Conservation (phyloP, 2,329 filamentous ascomycete species). For the Gremmenia infestans region DNA sequence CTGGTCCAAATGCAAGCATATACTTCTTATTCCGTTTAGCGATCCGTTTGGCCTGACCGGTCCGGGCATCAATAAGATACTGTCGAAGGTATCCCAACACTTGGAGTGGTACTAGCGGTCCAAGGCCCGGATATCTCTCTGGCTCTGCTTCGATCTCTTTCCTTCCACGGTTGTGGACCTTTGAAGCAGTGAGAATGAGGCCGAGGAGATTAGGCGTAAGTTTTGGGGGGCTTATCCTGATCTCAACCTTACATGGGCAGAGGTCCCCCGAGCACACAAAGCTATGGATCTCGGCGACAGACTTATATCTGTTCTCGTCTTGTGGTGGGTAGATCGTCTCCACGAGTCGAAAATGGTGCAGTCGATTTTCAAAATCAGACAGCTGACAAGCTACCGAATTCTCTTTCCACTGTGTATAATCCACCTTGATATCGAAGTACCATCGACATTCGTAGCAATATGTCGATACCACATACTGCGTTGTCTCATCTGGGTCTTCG, state of each 20-base stretch:
- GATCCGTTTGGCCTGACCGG: constrained; percentile 48
- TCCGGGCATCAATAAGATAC: constrained; percentile 53
- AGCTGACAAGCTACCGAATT: constrained; percentile 29
- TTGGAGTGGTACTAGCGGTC: constrained; percentile 46
- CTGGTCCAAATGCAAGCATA: constrained; percentile 55
- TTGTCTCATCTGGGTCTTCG: constrained; percentile 33
- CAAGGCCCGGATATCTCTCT: constrained; percentile 45
- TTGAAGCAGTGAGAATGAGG: constrained; percentile 48
- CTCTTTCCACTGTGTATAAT: constrained; percentile 40
- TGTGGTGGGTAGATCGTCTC: constrained; percentile 35
- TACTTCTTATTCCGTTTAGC: constrained; percentile 59
- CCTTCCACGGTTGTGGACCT: constrained; percentile 49
- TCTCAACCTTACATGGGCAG: constrained; percentile 49
- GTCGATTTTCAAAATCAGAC: constrained; percentile 41
- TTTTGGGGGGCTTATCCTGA: constrained; percentile 48
- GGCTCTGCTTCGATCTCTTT: constrained; percentile 46
- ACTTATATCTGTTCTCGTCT: constrained; percentile 27
- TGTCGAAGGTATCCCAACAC: constrained; percentile 51
- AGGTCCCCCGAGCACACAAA: constrained; percentile 56
- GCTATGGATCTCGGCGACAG: constrained; percentile 37
- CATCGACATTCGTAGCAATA: constrained; percentile 57
- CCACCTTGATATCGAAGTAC: constrained; percentile 55
- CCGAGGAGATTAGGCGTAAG: constrained; percentile 43
- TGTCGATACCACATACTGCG: constrained; percentile 52
- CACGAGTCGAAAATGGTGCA: constrained; percentile 54